Evolutionary conservation across 768 basidiomycete genomes (phyloP).

Genomic region (Mycena maculata): DNA sequence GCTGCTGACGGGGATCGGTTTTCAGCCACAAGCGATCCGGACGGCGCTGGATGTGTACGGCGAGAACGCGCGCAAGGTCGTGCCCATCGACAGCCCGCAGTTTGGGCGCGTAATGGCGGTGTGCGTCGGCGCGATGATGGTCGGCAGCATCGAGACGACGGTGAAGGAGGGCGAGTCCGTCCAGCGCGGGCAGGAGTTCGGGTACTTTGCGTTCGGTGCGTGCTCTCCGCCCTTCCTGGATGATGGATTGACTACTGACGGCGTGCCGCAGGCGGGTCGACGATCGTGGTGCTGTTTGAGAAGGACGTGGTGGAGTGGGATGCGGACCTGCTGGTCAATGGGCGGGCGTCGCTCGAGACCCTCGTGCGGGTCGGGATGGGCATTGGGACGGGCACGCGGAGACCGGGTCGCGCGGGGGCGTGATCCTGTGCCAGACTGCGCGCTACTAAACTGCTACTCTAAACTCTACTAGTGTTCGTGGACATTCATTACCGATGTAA

Average conservation of each 20-base stretch:
- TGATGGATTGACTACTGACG: constrained; percentile 6
- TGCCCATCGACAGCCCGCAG: constrained; percentile 88
- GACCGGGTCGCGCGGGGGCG: not conserved
- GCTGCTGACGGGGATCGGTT: constrained; percentile 6
- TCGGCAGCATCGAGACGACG: constrained; percentile 88
- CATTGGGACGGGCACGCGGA: constrained; percentile 61
- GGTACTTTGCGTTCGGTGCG: constrained; percentile 95
- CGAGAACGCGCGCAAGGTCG: constrained; percentile 93
- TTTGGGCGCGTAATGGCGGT: constrained; percentile 95
- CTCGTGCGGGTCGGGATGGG: constrained; percentile 91
- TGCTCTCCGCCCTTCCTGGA: constrained; percentile 27
- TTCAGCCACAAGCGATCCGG: constrained; percentile 91
- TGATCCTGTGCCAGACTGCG: not conserved
- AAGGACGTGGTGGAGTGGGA: constrained; percentile 90
- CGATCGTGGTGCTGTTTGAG: constrained; percentile 91
- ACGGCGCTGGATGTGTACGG: constrained; percentile 93
- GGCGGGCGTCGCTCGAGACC: constrained; percentile 88
- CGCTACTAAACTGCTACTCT: not conserved
- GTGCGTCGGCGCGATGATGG: constrained; percentile 96
- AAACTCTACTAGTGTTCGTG: not conserved
- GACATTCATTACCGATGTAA: too few relatives aligned
- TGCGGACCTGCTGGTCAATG: constrained; percentile 88
- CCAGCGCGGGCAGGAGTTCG: constrained; percentile 88
- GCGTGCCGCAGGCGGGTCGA: constrained; percentile 78
- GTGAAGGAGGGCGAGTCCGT: constrained; percentile 87